phyloP scores from a whole-genome alignment of 2,329 filamentous ascomycete species.

The Ophiocordyceps sinensis region DNA sequence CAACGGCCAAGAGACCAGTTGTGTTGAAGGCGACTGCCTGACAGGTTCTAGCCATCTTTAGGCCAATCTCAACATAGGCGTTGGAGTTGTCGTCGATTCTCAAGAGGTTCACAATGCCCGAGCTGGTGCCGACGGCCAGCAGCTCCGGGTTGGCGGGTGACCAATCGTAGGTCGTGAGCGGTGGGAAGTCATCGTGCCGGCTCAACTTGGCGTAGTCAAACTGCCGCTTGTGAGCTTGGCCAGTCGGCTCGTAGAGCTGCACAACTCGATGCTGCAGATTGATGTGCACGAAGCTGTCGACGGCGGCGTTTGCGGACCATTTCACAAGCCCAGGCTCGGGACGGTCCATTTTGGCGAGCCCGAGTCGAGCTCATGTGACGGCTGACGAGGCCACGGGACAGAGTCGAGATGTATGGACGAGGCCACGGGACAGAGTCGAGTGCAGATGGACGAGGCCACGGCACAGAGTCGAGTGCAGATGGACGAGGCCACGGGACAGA shows the following conservation, averaged over 20 bases:
- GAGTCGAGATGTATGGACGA: too few species aligned
- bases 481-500: too few species aligned
- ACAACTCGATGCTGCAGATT: conserved; percentile 49
- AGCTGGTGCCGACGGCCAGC: conserved; percentile 60
- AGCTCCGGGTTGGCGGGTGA: conserved; percentile 47
- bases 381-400: too few species aligned
- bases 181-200: conserved; percentile 48
- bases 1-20: conserved; percentile 58
- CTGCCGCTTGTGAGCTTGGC: conserved; percentile 37
- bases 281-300: conserved; percentile 49
- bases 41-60: conserved; percentile 64
- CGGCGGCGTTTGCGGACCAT: conserved; percentile 46
- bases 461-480: too few species aligned
- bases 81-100: conserved; percentile 58
- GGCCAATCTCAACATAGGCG: conserved; percentile 48
- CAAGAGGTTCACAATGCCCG: conserved; percentile 61
- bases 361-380: neutral
- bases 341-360: conserved; percentile 32
- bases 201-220: conserved; percentile 45
- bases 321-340: conserved; percentile 49
- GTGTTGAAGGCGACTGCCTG: conserved; percentile 72
- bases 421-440: too few species aligned
- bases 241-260: conserved; percentile 48
- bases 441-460: too few species aligned
- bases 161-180: conserved; percentile 53